phyloP scores from a whole-genome alignment of 176 grass and related monocot genomes.

The Dendrocalamus sinicus region DNA sequence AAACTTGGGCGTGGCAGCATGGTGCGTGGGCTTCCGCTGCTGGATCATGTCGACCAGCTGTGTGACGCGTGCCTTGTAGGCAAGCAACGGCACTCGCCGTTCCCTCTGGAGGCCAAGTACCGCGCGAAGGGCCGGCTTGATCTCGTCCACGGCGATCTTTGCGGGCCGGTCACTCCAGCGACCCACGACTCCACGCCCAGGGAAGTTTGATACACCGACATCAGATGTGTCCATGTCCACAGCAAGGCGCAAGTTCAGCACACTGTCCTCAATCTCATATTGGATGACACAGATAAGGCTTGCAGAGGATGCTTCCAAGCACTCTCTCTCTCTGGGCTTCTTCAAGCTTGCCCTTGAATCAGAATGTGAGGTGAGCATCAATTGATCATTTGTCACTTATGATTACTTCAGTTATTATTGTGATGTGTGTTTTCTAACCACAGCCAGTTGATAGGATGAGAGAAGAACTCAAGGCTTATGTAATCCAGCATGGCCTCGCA shows the following conservation, averaged over 20 bases:
- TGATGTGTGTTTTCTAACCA: neutral
- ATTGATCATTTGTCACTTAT: conserved; percentile 2
- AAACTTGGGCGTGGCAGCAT: too few species aligned
- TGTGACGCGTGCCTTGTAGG: too few species aligned
- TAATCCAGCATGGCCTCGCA: too few species aligned
- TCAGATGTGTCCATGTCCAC: conserved; percentile 74
- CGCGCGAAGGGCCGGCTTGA: too few species aligned
- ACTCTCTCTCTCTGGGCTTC: conserved; percentile 78
- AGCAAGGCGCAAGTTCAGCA: conserved; percentile 76
- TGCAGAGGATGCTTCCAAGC: conserved; percentile 82
- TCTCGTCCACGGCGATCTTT: too few species aligned
- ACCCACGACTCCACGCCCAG: neutral
- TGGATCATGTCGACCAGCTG: too few species aligned
- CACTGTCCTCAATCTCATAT: conserved; percentile 82
- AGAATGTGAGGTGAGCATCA: conserved; percentile 71
- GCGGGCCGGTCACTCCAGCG: too few species aligned
- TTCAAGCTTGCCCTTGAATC: conserved; percentile 93
- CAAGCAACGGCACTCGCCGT: too few species aligned
- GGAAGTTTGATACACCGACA: conserved; percentile 67
- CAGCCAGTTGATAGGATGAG: conserved; percentile 41
- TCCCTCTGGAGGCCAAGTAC: too few species aligned
- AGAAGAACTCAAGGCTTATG: too few species aligned
- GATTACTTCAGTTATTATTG: neutral
- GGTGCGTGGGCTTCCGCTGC: too few species aligned
- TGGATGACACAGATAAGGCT: conserved; percentile 95